phyloP scores from a whole-genome alignment of 2,329 filamentous ascomycete species.

The Phaeophleospora eucalypticola region DNA sequence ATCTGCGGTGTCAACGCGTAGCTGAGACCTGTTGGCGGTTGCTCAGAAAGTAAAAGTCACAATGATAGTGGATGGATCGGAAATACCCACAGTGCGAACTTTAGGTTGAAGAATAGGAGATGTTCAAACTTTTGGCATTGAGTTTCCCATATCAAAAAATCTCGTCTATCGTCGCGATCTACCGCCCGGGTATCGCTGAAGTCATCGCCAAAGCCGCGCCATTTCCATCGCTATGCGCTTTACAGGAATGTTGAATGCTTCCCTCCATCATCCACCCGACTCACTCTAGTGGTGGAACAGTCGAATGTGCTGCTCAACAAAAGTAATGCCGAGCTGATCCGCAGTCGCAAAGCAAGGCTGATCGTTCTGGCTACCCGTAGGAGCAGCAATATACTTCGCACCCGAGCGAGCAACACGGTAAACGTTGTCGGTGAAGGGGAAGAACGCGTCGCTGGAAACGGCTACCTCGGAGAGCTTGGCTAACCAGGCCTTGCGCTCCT shows the following conservation, averaged over 20 bases:
- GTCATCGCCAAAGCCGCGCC: not conserved
- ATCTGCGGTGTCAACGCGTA: no score
- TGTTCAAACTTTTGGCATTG: not conserved
- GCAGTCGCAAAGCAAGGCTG: conserved; percentile 78
- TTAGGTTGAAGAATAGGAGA: not conserved
- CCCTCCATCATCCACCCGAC: not conserved
- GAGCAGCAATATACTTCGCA: conserved; percentile 92
- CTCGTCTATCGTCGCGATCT: conserved; percentile 3
- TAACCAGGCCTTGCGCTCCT: conserved; percentile 85
- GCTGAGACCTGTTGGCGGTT: no score
- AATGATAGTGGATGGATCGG: no score
- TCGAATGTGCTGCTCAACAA: conserved; percentile 90
- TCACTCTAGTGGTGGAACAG: conserved; percentile 81
- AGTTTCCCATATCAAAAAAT: not conserved
- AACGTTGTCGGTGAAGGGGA: conserved; percentile 98
- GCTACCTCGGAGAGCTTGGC: conserved; percentile 75
- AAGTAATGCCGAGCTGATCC: conserved; percentile 86
- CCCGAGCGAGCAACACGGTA: conserved; percentile 86
- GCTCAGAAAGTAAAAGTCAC: no score
- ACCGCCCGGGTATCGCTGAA: not conserved
- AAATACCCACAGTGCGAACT: no score
- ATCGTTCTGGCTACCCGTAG: conserved; percentile 85
- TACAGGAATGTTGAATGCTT: not conserved
- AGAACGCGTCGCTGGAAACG: conserved; percentile 93
- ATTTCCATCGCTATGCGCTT: not conserved